These are phyloP conservation scores for Chaetomium globosum DNA, from an alignment of 2,329 filamentous ascomycete genomes.

Conservation along the genomic window DNA sequence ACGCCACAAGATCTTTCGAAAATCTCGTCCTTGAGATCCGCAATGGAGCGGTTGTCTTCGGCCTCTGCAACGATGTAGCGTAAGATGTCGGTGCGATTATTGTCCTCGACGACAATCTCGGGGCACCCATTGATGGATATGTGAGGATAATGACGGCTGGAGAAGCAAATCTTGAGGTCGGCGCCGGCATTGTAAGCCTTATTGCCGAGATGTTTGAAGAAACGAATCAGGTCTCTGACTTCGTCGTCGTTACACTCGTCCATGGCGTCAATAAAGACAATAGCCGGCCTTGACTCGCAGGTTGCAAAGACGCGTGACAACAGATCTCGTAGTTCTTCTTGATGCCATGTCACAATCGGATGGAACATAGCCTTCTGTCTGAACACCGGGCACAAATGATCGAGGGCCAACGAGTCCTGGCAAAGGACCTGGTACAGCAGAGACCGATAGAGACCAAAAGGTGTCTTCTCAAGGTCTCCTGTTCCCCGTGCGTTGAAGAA, in stretches of 20 bases:
- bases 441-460: not conserved
- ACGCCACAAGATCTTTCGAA: not conserved
- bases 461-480: not conserved
- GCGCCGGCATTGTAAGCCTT: not conserved
- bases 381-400: too few species aligned
- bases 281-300: not conserved
- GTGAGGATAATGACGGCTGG: not conserved
- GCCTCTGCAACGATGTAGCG: not conserved
- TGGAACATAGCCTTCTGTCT: too few species aligned
- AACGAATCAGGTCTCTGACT: not conserved
- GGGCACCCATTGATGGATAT: not conserved
- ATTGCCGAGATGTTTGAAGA: not conserved
- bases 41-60: not conserved
- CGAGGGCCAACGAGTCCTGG: not conserved
- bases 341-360: not conserved
- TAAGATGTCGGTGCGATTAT: not conserved
- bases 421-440: not conserved
- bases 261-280: not conserved
- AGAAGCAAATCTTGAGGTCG: not conserved
- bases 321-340: not conserved
- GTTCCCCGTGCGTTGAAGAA: slow-evolving; percentile 1
- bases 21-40: not conserved
- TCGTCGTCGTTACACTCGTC: not conserved
- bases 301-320: not conserved
- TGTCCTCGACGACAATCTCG: not conserved